phyloP scores from a whole-genome alignment of 345 rosid genomes.

The Orychophragmus violaceus region DNA sequence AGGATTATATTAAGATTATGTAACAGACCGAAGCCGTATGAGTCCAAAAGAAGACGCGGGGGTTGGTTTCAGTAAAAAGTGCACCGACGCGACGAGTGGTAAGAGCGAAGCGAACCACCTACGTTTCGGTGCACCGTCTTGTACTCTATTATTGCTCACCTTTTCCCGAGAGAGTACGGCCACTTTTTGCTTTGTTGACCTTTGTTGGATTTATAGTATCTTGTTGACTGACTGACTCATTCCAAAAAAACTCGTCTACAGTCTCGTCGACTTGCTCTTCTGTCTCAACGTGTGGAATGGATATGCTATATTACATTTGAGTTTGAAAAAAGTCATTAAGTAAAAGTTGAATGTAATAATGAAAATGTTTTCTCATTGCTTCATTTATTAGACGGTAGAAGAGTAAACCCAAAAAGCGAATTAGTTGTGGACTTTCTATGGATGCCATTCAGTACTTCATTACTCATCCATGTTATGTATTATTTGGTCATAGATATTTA shows the following conservation, averaged over 20 bases:
- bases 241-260: neutral
- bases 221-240: conserved; percentile 23
- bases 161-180: conserved; percentile 21
- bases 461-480: neutral
- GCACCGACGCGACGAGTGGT: conserved; percentile 39
- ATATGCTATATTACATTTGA: neutral
- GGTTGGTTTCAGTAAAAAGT: conserved; percentile 23
- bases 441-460: neutral
- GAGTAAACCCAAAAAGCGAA: conserved; percentile 5
- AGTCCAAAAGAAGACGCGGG: conserved; percentile 23
- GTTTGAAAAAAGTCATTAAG: neutral
- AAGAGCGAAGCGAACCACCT: conserved; percentile 19
- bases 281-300: conserved; percentile 28
- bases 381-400: conserved; percentile 28
- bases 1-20: neutral
- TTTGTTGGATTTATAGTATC: conserved; percentile 21
- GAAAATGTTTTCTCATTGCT: neutral
- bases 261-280: neutral
- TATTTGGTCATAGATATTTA: neutral
- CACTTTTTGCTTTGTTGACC: conserved; percentile 24
- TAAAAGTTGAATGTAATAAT: neutral
- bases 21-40: conserved; percentile 1
- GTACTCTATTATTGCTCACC: neutral
- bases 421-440: neutral
- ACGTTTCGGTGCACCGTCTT: conserved; percentile 26